Evolutionary conservation across 179 eudicot genomes (phyloP).

Genomic region (Carnegiea gigantea): DNA sequence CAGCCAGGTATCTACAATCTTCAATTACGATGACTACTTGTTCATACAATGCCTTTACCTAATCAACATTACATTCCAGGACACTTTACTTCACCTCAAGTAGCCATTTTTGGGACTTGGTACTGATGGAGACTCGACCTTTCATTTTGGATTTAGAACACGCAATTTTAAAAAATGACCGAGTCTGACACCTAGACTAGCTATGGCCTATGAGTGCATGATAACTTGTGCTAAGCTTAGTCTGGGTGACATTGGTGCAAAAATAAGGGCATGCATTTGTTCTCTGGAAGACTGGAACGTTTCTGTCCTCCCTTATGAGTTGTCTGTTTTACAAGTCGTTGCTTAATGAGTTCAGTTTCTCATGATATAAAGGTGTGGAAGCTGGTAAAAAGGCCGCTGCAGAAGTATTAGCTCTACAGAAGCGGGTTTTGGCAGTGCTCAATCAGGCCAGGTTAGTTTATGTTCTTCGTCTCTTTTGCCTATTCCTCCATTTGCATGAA

Average conservation of each 20-base stretch:
- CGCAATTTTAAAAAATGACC: no score
- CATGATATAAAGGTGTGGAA: constrained; percentile 73
- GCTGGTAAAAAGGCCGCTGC: constrained; percentile 99
- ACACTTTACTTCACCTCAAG: no score
- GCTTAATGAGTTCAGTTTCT: constrained; percentile 10
- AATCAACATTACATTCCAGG: no score
- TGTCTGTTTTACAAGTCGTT: neutral
- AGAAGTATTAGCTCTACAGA: constrained; percentile 94
- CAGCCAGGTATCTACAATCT: constrained; percentile 71
- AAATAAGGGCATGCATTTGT: neutral
- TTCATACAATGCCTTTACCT: no score
- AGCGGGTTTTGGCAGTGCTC: constrained; percentile 89
- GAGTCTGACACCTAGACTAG: no score
- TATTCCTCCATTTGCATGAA: neutral
- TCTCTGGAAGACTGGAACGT: neutral
- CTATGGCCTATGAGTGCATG: no score
- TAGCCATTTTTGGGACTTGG: no score
- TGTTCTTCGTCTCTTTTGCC: neutral
- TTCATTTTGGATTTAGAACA: no score
- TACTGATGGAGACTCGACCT: no score
- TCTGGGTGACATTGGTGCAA: neutral
- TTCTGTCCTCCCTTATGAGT: neutral
- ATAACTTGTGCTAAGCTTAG: no score
- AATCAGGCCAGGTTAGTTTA: constrained; percentile 77
- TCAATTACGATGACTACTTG: neutral